phyloP scores from a whole-genome alignment of 2,329 filamentous ascomycete genomes.

The Exserohilum rostratum region DNA sequence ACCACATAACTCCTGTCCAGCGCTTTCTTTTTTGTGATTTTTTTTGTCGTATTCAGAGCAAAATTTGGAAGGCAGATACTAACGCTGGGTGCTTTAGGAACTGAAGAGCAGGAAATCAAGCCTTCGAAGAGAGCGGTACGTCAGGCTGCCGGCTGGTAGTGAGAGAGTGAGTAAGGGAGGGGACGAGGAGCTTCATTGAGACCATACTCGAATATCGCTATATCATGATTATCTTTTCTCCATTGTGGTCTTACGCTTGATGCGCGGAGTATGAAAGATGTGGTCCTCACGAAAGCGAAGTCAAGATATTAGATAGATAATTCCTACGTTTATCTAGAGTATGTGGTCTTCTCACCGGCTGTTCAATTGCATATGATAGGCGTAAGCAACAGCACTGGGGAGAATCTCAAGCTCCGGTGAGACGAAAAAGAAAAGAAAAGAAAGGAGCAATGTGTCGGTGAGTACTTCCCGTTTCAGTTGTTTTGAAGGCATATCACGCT shows the following conservation, averaged over 20 bases:
- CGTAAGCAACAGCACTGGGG: background rate
- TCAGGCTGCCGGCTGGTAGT: conserved; percentile 11
- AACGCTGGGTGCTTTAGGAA: conserved; percentile 16
- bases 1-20: conserved; percentile 35
- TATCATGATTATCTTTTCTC: background rate
- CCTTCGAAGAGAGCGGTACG: conserved; percentile 14
- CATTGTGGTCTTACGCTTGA: background rate
- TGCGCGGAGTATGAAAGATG: background rate
- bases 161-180: background rate
- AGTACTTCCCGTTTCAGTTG: too few species aligned
- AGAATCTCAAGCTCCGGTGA: too few species aligned
- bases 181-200: too few species aligned
- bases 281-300: background rate
- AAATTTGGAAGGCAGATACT: conserved; percentile 2
- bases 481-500: too few species aligned
- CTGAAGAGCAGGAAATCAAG: conserved; percentile 16
- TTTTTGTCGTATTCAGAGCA: conserved; percentile 3
- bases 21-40: conserved; percentile 19
- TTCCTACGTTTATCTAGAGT: background rate
- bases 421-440: too few species aligned
- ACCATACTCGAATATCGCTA: background rate
- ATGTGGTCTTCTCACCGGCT: background rate
- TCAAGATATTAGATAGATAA: background rate
- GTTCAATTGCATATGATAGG: background rate
- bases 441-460: too few species aligned